These are phyloP conservation scores for Pseudopithomyces chartarum DNA, from an alignment of 2,329 filamentous ascomycete species.

Conservation along the genomic window DNA sequence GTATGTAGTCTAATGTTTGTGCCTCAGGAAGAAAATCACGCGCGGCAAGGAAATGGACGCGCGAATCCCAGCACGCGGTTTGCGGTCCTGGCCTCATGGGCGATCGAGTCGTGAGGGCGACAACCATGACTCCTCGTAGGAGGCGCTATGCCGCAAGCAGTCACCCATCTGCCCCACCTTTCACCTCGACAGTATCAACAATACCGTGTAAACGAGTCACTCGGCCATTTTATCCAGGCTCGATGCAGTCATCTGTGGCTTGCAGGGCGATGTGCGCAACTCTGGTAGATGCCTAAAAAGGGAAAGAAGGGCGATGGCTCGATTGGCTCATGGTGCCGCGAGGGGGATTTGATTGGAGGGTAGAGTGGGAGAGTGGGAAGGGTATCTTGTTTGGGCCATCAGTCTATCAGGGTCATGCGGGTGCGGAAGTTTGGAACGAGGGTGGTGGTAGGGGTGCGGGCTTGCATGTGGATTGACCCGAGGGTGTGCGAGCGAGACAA, in stretches of 20 bases:
- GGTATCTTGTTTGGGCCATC: background rate
- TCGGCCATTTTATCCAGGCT: background rate
- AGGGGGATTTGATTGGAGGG: conserved; percentile 3
- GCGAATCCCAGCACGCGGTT: background rate
- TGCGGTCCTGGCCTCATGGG: background rate
- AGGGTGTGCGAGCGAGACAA: conserved; percentile 7
- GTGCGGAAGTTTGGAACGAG: background rate
- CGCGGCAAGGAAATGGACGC: background rate
- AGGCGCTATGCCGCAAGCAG: background rate
- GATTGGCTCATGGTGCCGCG: background rate
- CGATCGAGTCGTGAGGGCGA: background rate
- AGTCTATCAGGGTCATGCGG: conserved; percentile 8
- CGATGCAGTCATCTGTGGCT: conserved; percentile 3
- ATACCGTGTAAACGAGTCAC: background rate
- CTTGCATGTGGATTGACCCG: conserved; percentile 8
- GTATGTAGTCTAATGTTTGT: background rate
- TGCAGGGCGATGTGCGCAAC: background rate
- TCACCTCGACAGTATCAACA: background rate
- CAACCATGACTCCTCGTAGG: background rate
- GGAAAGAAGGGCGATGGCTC: background rate
- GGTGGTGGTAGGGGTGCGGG: background rate
- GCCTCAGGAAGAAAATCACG: background rate
- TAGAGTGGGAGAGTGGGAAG: background rate
- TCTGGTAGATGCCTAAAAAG: background rate
- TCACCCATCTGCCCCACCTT: background rate